phyloP scores from a whole-genome alignment of 192 early-diverging fungal species.

The Umbelopsis isabellina region DNA sequence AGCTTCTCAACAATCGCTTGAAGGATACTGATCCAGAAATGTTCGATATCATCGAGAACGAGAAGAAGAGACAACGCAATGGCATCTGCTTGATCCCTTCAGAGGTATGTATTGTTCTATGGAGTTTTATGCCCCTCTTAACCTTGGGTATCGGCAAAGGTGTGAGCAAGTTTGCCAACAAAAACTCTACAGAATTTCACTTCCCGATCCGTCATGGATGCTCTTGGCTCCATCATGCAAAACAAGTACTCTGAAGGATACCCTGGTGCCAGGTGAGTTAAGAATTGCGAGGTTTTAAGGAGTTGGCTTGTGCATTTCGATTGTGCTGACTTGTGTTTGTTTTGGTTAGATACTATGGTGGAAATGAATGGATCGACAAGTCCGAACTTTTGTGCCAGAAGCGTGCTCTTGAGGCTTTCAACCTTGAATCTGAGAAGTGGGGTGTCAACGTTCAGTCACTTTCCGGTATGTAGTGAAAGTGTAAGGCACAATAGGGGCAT shows the following conservation, averaged over 20 bases:
- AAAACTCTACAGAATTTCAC: slow-evolving; percentile 84
- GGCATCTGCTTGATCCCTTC: slow-evolving; percentile 95
- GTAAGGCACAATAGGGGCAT: too few species aligned
- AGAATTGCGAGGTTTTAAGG: neutral
- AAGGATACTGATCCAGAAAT: slow-evolving; percentile 85
- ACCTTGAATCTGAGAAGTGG: slow-evolving; percentile 83
- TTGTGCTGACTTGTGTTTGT: neutral
- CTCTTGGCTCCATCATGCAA: slow-evolving; percentile 96
- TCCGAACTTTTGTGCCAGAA: slow-evolving; percentile 93
- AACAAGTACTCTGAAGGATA: slow-evolving; percentile 99
- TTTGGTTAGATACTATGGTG: slow-evolving; percentile 89
- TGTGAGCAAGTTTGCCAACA: neutral
- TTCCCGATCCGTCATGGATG: slow-evolving; percentile 92
- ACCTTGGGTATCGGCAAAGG: neutral
- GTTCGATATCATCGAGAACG: slow-evolving; percentile 91
- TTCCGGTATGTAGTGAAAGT: slow-evolving; percentile 57
- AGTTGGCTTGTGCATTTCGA: neutral
- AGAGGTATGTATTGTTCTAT: slow-evolving; percentile 61
- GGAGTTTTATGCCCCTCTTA: too few species aligned
- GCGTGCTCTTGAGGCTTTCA: slow-evolving; percentile 93
- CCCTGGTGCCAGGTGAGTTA: slow-evolving; percentile 77
- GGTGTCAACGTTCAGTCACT: slow-evolving; percentile 98
- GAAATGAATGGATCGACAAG: slow-evolving; percentile 97
- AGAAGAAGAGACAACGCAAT: slow-evolving; percentile 94
- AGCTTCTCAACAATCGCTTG: slow-evolving; percentile 79